These are phyloP conservation scores for Pseudozyma thailandica DNA, from an alignment of 1,284 basidiomycete genomes.

Conservation along the genomic window DNA sequence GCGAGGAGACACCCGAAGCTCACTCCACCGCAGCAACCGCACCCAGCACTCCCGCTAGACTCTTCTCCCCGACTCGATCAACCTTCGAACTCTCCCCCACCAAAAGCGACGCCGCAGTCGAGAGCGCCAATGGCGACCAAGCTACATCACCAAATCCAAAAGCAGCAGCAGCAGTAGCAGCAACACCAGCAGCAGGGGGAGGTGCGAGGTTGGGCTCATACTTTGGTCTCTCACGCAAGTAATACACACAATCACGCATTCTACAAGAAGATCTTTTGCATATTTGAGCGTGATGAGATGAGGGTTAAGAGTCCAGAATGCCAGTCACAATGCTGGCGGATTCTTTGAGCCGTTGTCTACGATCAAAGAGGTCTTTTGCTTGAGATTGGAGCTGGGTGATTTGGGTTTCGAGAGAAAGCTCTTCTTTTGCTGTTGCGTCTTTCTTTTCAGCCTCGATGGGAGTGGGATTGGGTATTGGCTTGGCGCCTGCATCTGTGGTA, in stretches of 20 bases:
- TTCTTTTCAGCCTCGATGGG: neutral
- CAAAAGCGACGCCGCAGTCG: neutral
- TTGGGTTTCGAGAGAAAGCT: constrained; percentile 1
- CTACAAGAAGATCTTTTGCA: neutral
- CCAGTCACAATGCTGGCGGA: constrained; percentile 28
- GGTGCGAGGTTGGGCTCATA: constrained; percentile 28
- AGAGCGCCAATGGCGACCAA: neutral
- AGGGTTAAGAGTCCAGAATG: constrained; percentile 30
- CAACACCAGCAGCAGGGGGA: neutral
- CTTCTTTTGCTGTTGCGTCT: neutral
- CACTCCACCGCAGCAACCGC: neutral
- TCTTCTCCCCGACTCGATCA: constrained; percentile 12
- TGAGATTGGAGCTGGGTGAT: constrained; percentile 16
- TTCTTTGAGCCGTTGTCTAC: constrained; percentile 33
- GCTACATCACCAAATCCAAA: no score
- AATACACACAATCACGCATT: constrained; percentile 2
- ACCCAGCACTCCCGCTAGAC: constrained; percentile 3
- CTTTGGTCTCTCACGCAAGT: constrained; percentile 24
- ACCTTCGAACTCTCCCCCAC: constrained; percentile 1
- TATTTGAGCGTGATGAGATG: neutral
- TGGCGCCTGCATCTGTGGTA: neutral
- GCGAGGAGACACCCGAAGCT: neutral
- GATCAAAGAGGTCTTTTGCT: constrained; percentile 35
- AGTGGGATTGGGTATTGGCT: neutral
- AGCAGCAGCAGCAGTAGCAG: neutral